A percentile compares a stretch with the other conserved stretches of the same genome.
Conservation (phyloP, 306 rosid species). For the Trifolium fragiferum region DNA sequence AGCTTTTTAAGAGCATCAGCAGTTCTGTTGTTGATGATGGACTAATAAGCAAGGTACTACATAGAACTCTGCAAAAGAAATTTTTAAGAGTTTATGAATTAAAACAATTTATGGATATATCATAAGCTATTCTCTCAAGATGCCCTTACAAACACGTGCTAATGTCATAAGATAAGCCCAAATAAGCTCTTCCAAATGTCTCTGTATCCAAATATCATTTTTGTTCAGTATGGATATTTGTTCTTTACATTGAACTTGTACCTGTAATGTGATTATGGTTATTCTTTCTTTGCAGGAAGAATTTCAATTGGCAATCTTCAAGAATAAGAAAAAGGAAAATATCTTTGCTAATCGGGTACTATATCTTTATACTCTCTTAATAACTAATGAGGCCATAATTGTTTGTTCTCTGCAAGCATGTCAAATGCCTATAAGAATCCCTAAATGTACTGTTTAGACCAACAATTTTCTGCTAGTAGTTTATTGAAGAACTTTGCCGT, state of each 20-base stretch:
- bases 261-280: conserved; percentile 18
- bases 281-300: conserved; percentile 79
- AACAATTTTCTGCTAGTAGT: conserved; percentile 22
- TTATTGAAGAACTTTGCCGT: conserved; percentile 26
- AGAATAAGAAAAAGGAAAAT: conserved; percentile 85
- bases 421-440: conserved; percentile 2
- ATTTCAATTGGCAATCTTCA: conserved; percentile 94
- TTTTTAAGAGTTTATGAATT: background rate
- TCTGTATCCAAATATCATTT: background rate
- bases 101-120: background rate
- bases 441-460: conserved; percentile 24
- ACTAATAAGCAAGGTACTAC: conserved; percentile 82
- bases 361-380: conserved; percentile 30
- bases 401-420: conserved; percentile 22
- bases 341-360: conserved; percentile 93
- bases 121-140: background rate
- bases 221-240: background rate
- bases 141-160: background rate
- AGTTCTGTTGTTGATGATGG: conserved; percentile 93
- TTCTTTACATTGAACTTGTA: conserved; percentile 7
- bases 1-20: conserved; percentile 96
- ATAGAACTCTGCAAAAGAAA: background rate
- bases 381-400: conserved; percentile 1
- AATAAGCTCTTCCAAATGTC: background rate
- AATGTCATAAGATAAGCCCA: background rate